Evolutionary conservation across 2,329 filamentous ascomycete species (phyloP).

Genomic region (Ophiostoma tasmaniense): DNA sequence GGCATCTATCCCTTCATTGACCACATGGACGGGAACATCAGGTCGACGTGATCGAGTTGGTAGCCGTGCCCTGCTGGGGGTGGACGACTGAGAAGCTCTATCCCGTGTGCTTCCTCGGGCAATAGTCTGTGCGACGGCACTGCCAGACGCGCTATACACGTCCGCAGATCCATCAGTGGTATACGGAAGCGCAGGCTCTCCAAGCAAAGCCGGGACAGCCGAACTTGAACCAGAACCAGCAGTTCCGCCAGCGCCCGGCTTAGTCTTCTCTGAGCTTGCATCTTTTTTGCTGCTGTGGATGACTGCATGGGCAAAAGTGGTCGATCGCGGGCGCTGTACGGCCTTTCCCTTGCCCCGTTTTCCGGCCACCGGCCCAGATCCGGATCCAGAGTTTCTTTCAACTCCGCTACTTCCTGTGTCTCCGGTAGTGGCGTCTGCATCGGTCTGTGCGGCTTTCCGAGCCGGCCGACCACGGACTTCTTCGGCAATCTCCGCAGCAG

Average conservation of each 20-base stretch:
- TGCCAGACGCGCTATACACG: constrained; percentile 30
- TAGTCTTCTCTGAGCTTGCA: constrained; percentile 15
- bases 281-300: constrained; percentile 30
- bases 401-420: constrained; percentile 20
- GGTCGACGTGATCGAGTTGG: neutral
- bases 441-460: constrained; percentile 28
- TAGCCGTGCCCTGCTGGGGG: constrained; percentile 27
- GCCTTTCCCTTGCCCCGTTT: constrained; percentile 17
- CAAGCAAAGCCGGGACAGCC: constrained; percentile 35
- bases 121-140: neutral
- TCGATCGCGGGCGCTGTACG: constrained; percentile 30
- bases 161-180: constrained; percentile 46
- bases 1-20: neutral
- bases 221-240: constrained; percentile 30
- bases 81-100: constrained; percentile 28
- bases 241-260: constrained; percentile 19
- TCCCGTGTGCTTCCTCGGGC: neutral
- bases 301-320: constrained; percentile 39
- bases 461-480: constrained; percentile 43
- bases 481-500: constrained; percentile 47
- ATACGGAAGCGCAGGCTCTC: constrained; percentile 49
- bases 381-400: neutral
- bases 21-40: neutral
- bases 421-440: constrained; percentile 25
- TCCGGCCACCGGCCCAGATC: neutral